Conservation (phyloP, 2,329 filamentous ascomycete species). For the Aspergillus pseudoglaucus region DNA sequence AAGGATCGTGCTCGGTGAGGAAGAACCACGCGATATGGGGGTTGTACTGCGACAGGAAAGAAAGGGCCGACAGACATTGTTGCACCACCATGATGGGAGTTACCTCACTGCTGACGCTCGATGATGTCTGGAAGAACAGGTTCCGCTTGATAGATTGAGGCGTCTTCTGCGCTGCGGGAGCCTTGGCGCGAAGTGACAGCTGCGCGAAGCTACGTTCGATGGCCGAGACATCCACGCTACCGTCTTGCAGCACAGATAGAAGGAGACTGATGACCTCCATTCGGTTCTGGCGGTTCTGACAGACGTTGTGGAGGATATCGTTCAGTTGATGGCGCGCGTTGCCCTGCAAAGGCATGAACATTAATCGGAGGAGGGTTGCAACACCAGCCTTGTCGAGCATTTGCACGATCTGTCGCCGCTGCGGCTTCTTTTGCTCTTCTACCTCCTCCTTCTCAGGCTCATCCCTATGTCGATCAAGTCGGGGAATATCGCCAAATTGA, state of each 20-base stretch:
- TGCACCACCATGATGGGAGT: conserved; percentile 94
- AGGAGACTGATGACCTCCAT: conserved; percentile 89
- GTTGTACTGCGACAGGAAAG: conserved; percentile 77
- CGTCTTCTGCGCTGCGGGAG: conserved; percentile 69
- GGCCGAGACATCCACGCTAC: conserved; percentile 84
- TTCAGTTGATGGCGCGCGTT: conserved; percentile 79
- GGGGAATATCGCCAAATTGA: conserved; percentile 44
- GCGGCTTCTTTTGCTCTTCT: conserved; percentile 54
- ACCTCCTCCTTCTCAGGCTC: conserved; percentile 34
- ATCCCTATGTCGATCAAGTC: conserved; percentile 30
- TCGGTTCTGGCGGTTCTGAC: conserved; percentile 92
- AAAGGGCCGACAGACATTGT: conserved; percentile 81
- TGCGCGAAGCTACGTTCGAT: conserved; percentile 95
- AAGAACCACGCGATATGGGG: conserved; percentile 86
- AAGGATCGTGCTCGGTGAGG: conserved; percentile 85
- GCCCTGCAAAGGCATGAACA: conserved; percentile 92
- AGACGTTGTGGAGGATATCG: conserved; percentile 82
- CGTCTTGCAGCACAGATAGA: conserved; percentile 89
- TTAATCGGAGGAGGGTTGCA: conserved; percentile 90
- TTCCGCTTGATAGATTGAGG: conserved; percentile 74
- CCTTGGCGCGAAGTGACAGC: conserved; percentile 83
- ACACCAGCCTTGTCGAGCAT: conserved; percentile 96
- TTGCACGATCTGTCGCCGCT: conserved; percentile 78
- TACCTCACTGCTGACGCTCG: conserved; percentile 67
- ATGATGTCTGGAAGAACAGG: conserved; percentile 53